Evolutionary conservation across 2,329 filamentous ascomycete genomes (phyloP).

Genomic region (Stagonosporopsis rhizophila): DNA sequence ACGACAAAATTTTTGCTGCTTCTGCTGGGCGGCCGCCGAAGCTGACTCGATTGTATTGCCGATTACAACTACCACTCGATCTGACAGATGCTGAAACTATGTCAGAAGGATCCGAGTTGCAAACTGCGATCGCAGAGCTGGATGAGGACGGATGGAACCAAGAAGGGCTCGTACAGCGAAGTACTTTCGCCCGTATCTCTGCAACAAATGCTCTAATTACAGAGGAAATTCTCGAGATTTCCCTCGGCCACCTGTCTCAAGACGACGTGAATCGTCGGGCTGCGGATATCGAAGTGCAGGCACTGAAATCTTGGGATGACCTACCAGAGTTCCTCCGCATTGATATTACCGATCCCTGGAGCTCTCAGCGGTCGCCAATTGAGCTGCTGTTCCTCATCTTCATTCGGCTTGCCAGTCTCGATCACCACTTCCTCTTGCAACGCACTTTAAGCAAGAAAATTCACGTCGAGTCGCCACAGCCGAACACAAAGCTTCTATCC

Average conservation of each 20-base stretch:
- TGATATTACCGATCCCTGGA: slow-evolving; percentile 25
- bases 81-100: slow-evolving; percentile 59
- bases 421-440: slow-evolving; percentile 67
- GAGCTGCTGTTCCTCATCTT: slow-evolving; percentile 55
- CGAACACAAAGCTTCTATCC: slow-evolving; percentile 42
- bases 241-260: slow-evolving; percentile 51
- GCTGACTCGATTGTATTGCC: slow-evolving; percentile 61
- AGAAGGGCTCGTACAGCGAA: slow-evolving; percentile 51
- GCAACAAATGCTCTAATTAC: slow-evolving; percentile 58
- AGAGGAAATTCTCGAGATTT: slow-evolving; percentile 67
- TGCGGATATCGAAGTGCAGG: slow-evolving; percentile 39
- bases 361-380: slow-evolving; percentile 35
- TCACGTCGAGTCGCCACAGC: slow-evolving; percentile 32
- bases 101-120: slow-evolving; percentile 52
- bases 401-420: slow-evolving; percentile 59
- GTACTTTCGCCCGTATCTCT: slow-evolving; percentile 57
- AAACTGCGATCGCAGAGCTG: slow-evolving; percentile 49
- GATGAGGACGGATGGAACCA: slow-evolving; percentile 63
- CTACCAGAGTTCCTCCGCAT: slow-evolving; percentile 40
- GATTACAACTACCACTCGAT: slow-evolving; percentile 63
- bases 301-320: slow-evolving; percentile 30
- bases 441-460: slow-evolving; percentile 60
- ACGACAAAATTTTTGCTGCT: slow-evolving; percentile 60
- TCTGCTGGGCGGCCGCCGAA: slow-evolving; percentile 64
- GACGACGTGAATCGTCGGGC: slow-evolving; percentile 50